Percentiles rank a stretch among this genome's conserved stretches.
These are phyloP conservation scores for Geotrichum bryndzae DNA, from an alignment of 1,139 yeast species.

Conservation along the genomic window DNA sequence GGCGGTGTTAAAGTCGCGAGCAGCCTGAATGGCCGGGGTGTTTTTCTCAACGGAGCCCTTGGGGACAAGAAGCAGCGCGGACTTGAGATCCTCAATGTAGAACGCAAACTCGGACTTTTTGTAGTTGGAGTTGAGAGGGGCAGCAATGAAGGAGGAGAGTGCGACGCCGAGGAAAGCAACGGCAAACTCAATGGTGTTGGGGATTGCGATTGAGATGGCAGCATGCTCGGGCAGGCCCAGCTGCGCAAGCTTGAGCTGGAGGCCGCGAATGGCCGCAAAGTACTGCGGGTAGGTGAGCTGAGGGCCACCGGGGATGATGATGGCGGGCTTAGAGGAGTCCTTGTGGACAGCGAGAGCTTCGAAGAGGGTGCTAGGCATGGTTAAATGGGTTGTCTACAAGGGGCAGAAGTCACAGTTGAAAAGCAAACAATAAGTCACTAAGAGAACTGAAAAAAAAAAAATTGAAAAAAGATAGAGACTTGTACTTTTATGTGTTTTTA, in stretches of 20 bases:
- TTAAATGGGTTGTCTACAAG: background rate
- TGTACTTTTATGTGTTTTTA: no score
- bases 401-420: background rate
- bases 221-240: constrained; percentile 36
- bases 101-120: constrained; percentile 55
- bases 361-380: constrained; percentile 21
- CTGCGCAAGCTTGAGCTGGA: constrained; percentile 30
- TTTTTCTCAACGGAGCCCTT: constrained; percentile 39
- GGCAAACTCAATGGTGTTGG: constrained; percentile 53
- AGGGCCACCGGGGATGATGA: constrained; percentile 33
- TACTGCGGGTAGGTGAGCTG: constrained; percentile 29
- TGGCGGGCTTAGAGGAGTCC: constrained; percentile 17
- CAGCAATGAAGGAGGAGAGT: constrained; percentile 50
- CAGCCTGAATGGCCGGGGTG: constrained; percentile 46
- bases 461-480: no score
- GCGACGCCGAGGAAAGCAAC: constrained; percentile 51
- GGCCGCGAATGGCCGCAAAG: constrained; percentile 24
- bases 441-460: background rate
- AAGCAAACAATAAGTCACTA: background rate
- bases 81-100: constrained; percentile 52
- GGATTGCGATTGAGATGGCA: constrained; percentile 54
- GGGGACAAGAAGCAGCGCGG: constrained; percentile 52
- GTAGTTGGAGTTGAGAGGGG: constrained; percentile 60
- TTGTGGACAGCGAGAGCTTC: constrained; percentile 20
- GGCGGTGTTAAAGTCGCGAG: constrained; percentile 42